Conservation (phyloP, 2,329 filamentous ascomycete genomes). For the Aspergillus brasiliensis region DNA sequence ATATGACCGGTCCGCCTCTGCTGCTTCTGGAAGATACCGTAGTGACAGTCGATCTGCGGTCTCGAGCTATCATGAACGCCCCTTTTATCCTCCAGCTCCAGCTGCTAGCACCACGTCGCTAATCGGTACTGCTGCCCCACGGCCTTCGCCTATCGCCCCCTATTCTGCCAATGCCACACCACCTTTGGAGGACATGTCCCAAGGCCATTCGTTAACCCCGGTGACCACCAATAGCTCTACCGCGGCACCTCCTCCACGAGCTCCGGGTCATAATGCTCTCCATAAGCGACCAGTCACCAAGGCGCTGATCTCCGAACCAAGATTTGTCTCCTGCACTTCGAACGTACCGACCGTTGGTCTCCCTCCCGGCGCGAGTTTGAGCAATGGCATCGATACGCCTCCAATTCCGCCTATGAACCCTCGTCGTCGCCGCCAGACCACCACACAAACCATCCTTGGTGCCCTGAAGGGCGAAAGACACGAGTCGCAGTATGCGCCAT, state of each 20-base stretch:
- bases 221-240: slow-evolving; percentile 25
- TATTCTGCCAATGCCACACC: slow-evolving; percentile 58
- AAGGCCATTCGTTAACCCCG: slow-evolving; percentile 43
- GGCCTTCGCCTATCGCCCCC: slow-evolving; percentile 50
- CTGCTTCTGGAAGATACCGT: slow-evolving; percentile 41
- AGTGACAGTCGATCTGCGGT: slow-evolving; percentile 42
- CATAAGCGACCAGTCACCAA: slow-evolving; percentile 64
- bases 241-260: slow-evolving; percentile 32
- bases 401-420: slow-evolving; percentile 64
- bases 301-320: slow-evolving; percentile 63
- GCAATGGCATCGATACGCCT: slow-evolving; percentile 55
- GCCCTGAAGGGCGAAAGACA: slow-evolving; percentile 41
- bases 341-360: slow-evolving; percentile 61
- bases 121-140: slow-evolving; percentile 43
- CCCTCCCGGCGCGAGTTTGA: slow-evolving; percentile 57
- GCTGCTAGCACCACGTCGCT: slow-evolving; percentile 31
- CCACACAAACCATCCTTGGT: slow-evolving; percentile 44
- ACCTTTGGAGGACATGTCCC: slow-evolving; percentile 49
- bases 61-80: slow-evolving; percentile 38
- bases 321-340: slow-evolving; percentile 55
- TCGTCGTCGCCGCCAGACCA: slow-evolving; percentile 54
- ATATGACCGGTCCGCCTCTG: slow-evolving; percentile 43
- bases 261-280: slow-evolving; percentile 31
- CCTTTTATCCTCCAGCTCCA: slow-evolving; percentile 32
- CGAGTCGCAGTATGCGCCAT: slow-evolving; percentile 29